These are phyloP conservation scores for Spathaspora arborariae DNA, from an alignment of 805 yeast species.

Conservation along the genomic window DNA sequence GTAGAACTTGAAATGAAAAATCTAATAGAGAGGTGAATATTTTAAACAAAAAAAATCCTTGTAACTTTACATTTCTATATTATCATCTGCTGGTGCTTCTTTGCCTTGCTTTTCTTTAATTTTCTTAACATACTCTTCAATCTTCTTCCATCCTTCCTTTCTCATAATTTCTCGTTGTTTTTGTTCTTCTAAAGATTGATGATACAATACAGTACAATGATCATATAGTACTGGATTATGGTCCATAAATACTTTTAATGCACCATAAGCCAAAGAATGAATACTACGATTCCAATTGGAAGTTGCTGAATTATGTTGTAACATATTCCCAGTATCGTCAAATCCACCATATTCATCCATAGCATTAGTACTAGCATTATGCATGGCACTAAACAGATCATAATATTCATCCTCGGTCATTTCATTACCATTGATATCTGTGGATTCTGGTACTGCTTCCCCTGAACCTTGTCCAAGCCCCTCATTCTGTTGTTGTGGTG, in stretches of 20 bases:
- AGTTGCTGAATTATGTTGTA: slow-evolving; percentile 44
- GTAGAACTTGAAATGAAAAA: too few relatives aligned
- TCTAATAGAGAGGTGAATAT: neutral
- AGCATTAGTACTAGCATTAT: slow-evolving; percentile 10
- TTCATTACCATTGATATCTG: slow-evolving; percentile 21
- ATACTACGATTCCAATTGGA: slow-evolving; percentile 92
- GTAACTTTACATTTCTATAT: neutral
- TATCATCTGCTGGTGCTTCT: neutral
- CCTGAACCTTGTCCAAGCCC: slow-evolving; percentile 2
- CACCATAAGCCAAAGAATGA: slow-evolving; percentile 84
- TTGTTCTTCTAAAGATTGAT: slow-evolving; percentile 74
- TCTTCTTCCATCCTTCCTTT: slow-evolving; percentile 65
- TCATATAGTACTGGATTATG: slow-evolving; percentile 88
- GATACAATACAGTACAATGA: slow-evolving; percentile 84
- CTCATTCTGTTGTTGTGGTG: slow-evolving; percentile 19
- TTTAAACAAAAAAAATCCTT: neutral
- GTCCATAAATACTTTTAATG: slow-evolving; percentile 88
- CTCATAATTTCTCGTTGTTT: slow-evolving; percentile 58
- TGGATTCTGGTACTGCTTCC: slow-evolving; percentile 9
- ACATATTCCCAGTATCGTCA: slow-evolving; percentile 27
- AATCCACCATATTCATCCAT: slow-evolving; percentile 22
- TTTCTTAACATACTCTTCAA: slow-evolving; percentile 54
- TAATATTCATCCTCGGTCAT: slow-evolving; percentile 44
- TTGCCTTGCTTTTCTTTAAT: slow-evolving; percentile 15
- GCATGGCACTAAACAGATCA: slow-evolving; percentile 36